phyloP scores from a whole-genome alignment of 805 yeast genomes.

The Saccharomyces mikatae region DNA sequence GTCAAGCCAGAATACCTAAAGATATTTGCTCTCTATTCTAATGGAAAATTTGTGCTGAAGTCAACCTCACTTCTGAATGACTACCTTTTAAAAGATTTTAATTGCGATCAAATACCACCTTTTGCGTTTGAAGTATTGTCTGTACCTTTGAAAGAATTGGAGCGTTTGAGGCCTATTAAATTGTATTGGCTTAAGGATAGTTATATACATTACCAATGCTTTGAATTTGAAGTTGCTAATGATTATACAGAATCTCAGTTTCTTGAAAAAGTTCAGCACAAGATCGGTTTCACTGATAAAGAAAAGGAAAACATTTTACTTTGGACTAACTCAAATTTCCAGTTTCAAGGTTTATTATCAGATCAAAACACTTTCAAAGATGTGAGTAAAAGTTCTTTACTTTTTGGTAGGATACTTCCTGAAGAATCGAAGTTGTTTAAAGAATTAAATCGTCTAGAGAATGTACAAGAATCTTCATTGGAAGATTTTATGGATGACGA shows the following conservation, averaged over 20 bases:
- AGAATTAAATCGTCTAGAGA: conserved; percentile 13
- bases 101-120: conserved; percentile 32
- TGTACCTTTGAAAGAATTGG: conserved; percentile 68
- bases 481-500: conserved; percentile 1
- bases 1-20: conserved; percentile 57
- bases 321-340: conserved; percentile 43
- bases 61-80: conserved; percentile 28
- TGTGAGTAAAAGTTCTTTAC: conserved; percentile 31
- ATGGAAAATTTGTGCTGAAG: conserved; percentile 45
- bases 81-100: conserved; percentile 32
- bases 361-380: conserved; percentile 34
- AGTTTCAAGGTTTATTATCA: conserved; percentile 32
- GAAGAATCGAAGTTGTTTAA: conserved; percentile 28
- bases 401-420: conserved; percentile 44
- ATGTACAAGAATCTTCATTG: not conserved
- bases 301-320: conserved; percentile 41
- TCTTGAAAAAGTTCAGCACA: conserved; percentile 46
- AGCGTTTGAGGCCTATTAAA: conserved; percentile 58
- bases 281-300: conserved; percentile 43
- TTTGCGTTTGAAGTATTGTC: conserved; percentile 73
- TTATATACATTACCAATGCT: conserved; percentile 57
- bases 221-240: conserved; percentile 62
- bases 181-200: conserved; percentile 70
- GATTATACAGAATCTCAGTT: conserved; percentile 49
- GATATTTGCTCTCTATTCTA: conserved; percentile 53